Evolutionary conservation across 164 flowering plant species (phyloP), one percentile per base, ranked within the genome.

Genomic region (Amborella trichopoda): DNA sequence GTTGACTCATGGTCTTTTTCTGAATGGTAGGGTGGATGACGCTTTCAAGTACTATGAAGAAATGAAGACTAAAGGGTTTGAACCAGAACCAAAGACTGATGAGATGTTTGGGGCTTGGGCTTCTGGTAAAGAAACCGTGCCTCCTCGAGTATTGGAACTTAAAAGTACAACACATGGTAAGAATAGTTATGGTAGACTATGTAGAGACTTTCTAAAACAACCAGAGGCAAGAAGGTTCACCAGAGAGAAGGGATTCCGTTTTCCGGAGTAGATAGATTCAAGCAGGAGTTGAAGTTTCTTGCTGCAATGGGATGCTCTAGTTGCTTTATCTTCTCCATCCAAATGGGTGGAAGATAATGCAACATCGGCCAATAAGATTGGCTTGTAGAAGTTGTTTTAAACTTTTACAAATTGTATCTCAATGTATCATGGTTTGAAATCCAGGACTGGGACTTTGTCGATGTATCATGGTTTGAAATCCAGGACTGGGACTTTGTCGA

Each of bases 1-100:
- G 39, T 55, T 84, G 40, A 71, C 82, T 22, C 79, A 83, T 62
- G 97, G 90, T 19, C 81, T 90, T 6, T 83, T 85, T 65, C 52
- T 80, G 58, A 85, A 85, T 53, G 86, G 85, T 27, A 71, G 64
- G 64, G 48, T 81, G 63, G 88, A 73, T 20, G 94, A 74, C 58
- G 94, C 95, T 5, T 56, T 60, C 55, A 70, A 64, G 28, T 75
- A 68, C 57, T 81, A 77, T 54, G 40, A 46, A 28, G 91, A 83
- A 65, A 90, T 90, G 95, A 77, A 75, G 60, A 71, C 51, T 37
- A 83, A 80, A 55, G 53, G 60, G 10, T 62, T 78, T 41, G 34
- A 60, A 28, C 83, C 94, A 16, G 85, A 85, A 53, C 76, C 80
- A 24, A 76, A 71, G 61, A 67, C 71, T 13, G 86, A 81, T 30